These are phyloP conservation scores for Clitoria ternatea DNA, from an alignment of 306 rosid species.

Conservation along the genomic window DNA sequence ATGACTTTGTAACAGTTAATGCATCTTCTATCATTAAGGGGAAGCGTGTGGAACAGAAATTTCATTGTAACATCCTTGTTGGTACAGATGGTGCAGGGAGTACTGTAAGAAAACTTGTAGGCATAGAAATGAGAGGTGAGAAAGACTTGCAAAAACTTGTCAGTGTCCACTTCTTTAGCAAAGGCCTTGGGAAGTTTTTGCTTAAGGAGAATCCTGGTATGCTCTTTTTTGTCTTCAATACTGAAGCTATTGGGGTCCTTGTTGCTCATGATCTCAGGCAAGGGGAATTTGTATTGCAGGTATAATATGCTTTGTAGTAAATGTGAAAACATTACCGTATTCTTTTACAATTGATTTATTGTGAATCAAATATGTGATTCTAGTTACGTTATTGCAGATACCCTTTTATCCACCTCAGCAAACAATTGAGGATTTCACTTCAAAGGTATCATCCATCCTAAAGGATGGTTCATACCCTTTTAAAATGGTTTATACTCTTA, in stretches of 20 bases:
- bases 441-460: constrained; percentile 52
- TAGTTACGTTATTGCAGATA: constrained; percentile 49
- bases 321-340: neutral
- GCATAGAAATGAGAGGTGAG: constrained; percentile 85
- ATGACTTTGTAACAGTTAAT: constrained; percentile 48
- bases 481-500: neutral
- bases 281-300: constrained; percentile 98
- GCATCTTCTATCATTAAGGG: constrained; percentile 54
- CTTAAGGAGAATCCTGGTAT: constrained; percentile 90
- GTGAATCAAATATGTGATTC: constrained; percentile 21
- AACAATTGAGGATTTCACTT: constrained; percentile 62
- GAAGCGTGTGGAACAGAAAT: constrained; percentile 44
- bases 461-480: neutral
- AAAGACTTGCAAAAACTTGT: constrained; percentile 83
- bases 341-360: constrained; percentile 17
- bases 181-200: constrained; percentile 76
- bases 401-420: constrained; percentile 99
- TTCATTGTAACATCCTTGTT: constrained; percentile 61
- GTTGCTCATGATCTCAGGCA: constrained; percentile 92
- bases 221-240: constrained; percentile 88
- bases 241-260: constrained; percentile 90
- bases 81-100: constrained; percentile 93
- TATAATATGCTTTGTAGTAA: constrained; percentile 27
- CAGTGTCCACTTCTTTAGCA: constrained; percentile 86
- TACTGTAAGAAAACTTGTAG: constrained; percentile 72